A percentile compares a stretch with the other conserved stretches of the same genome.
phyloP scores from a whole-genome alignment of 768 basidiomycete genomes.

The Lentinula sp. region DNA sequence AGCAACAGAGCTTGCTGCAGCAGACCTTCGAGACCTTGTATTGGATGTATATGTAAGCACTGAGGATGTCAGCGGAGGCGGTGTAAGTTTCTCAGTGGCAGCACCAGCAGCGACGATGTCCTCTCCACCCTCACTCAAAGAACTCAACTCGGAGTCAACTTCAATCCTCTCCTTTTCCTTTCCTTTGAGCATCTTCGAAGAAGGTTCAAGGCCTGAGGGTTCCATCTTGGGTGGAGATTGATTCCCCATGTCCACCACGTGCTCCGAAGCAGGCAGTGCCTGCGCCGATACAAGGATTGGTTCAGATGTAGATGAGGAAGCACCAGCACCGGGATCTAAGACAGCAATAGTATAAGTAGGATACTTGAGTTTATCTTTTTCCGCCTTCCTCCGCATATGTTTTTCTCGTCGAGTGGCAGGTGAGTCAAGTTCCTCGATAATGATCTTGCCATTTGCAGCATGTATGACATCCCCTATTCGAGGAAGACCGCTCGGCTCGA shows the following conservation, averaged over 20 bases:
- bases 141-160: conserved; percentile 36
- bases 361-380: conserved; percentile 24
- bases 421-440: conserved; percentile 70
- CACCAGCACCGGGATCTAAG: neutral
- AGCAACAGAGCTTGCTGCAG: neutral
- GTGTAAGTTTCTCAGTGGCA: neutral
- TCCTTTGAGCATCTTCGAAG: neutral
- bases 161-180: conserved; percentile 15
- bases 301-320: neutral
- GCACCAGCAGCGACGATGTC: neutral
- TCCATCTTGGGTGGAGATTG: neutral
- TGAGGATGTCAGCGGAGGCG: neutral
- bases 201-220: neutral
- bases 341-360: conserved; percentile 2
- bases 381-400: conserved; percentile 38
- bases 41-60: neutral
- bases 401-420: conserved; percentile 62
- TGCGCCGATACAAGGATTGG: neutral
- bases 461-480: conserved; percentile 2
- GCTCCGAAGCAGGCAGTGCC: neutral
- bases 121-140: conserved; percentile 34
- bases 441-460: conserved; percentile 38
- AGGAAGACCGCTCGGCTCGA: conserved; percentile 2
- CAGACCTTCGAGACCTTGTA: neutral
- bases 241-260: neutral